Conservation (phyloP, 768 basidiomycete species). For the Suillus sp. region DNA sequence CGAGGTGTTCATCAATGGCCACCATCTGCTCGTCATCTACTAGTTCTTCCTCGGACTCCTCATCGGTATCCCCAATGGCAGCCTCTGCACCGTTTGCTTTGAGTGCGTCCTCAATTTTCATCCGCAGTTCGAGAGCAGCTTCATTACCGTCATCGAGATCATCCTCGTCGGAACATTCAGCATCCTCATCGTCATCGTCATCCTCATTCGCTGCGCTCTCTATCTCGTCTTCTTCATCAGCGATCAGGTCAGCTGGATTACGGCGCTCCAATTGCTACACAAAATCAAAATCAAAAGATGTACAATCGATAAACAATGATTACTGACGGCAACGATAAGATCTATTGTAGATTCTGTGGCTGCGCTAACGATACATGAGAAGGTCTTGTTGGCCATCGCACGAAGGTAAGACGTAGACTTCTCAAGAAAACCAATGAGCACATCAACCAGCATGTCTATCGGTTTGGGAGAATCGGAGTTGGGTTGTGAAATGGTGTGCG, state of each 20-base stretch:
- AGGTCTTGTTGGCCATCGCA: constrained; percentile 76
- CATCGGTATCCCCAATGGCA: constrained; percentile 52
- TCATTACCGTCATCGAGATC: constrained; percentile 56
- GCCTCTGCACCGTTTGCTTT: constrained; percentile 60
- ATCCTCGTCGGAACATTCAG: constrained; percentile 37
- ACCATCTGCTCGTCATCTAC: constrained; percentile 99
- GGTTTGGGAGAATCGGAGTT: constrained; percentile 52
- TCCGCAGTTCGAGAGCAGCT: constrained; percentile 52
- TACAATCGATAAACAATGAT: constrained; percentile 2
- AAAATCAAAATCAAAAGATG: constrained; percentile 12
- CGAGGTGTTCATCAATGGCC: constrained; percentile 90
- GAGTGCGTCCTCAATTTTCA: constrained; percentile 65
- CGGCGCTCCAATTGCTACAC: constrained; percentile 82
- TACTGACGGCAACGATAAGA: constrained; percentile 76
- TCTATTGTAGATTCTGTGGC: constrained; percentile 74
- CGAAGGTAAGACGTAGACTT: constrained; percentile 80
- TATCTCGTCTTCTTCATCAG: constrained; percentile 44
- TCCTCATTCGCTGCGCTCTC: constrained; percentile 42
- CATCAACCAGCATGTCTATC: constrained; percentile 84
- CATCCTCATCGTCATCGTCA: constrained; percentile 38
- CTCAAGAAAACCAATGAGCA: constrained; percentile 89
- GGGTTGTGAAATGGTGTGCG: constrained; percentile 27
- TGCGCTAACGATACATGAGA: constrained; percentile 67
- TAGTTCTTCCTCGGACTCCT: constrained; percentile 65
- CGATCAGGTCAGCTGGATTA: constrained; percentile 55